Percentiles rank a stretch among this genome's conserved stretches.
Conservation (phyloP, 768 basidiomycete species). For the Leccinum barrowsii region DNA sequence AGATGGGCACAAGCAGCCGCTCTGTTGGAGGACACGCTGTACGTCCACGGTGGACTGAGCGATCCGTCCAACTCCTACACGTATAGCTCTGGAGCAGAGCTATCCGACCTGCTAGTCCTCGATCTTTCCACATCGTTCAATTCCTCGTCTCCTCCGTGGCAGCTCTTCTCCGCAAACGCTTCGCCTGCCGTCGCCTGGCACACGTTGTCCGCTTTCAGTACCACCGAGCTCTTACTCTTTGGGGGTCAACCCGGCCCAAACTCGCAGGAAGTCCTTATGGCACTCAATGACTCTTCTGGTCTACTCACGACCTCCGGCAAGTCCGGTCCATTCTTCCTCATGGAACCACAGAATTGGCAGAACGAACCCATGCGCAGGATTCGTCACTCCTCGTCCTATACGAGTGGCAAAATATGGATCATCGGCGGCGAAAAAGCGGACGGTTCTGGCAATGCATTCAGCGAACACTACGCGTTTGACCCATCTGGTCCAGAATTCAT, state of each 20-base stretch:
- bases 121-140: conserved; percentile 59
- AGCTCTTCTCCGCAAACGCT: conserved; percentile 48
- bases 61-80: conserved; percentile 65
- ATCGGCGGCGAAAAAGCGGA: conserved; percentile 83
- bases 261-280: conserved; percentile 48
- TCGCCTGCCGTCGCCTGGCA: conserved; percentile 75
- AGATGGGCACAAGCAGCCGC: conserved; percentile 86
- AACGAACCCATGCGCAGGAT: conserved; percentile 71
- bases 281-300: conserved; percentile 59
- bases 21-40: conserved; percentile 55
- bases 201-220: conserved; percentile 64
- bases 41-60: conserved; percentile 79
- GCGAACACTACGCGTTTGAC: conserved; percentile 63
- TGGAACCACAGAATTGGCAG: conserved; percentile 52
- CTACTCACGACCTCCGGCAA: conserved; percentile 45
- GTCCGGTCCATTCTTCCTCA: conserved; percentile 41
- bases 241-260: conserved; percentile 73
- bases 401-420: conserved; percentile 57
- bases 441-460: conserved; percentile 61
- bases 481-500: conserved; percentile 50
- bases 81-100: conserved; percentile 73
- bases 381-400: conserved; percentile 62
- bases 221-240: conserved; percentile 56
- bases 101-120: conserved; percentile 67
- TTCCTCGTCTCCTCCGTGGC: conserved; percentile 65